phyloP scores from a whole-genome alignment of 768 basidiomycete genomes.

The Leccinum pellstonianum region DNA sequence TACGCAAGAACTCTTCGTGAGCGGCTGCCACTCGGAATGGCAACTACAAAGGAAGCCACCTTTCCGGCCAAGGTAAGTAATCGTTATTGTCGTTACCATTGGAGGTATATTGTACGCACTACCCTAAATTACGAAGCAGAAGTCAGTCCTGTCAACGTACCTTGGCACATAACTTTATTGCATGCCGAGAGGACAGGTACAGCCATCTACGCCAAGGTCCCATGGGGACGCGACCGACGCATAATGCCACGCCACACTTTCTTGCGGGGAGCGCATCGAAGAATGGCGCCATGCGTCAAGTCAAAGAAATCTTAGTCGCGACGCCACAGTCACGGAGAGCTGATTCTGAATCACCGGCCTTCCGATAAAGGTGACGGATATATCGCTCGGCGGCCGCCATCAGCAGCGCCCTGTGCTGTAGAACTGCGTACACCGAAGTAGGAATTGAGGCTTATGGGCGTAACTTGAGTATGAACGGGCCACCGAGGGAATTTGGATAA shows the following conservation, averaged over 20 bases:
- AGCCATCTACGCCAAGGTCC: neutral
- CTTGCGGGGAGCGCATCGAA: conserved; percentile 24
- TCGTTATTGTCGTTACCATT: conserved; percentile 20
- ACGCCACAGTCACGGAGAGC: conserved; percentile 46
- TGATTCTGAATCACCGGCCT: conserved; percentile 40
- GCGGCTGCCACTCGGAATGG: conserved; percentile 11
- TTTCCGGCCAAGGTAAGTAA: conserved; percentile 19
- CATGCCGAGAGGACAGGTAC: conserved; percentile 7
- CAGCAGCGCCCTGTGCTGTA: conserved; percentile 4
- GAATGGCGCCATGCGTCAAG: conserved; percentile 23
- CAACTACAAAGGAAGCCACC: conserved; percentile 13
- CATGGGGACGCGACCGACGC: neutral
- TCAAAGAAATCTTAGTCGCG: conserved; percentile 31
- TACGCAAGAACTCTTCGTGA: conserved; percentile 2
- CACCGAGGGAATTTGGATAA: neutral
- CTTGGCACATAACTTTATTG: conserved; percentile 3
- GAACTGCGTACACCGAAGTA: conserved; percentile 27
- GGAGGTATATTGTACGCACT: conserved; percentile 3
- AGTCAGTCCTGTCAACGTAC: conserved; percentile 8
- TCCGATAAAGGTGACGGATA: conserved; percentile 7
- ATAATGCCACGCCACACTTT: neutral
- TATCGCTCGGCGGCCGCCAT: conserved; percentile 6
- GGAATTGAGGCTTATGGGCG: conserved; percentile 38
- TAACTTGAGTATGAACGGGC: conserved; percentile 23
- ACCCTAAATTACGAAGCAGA: neutral